Evolutionary conservation across 169 alveolate genomes (phyloP).

Genomic region (Besnoitia besnoiti): DNA sequence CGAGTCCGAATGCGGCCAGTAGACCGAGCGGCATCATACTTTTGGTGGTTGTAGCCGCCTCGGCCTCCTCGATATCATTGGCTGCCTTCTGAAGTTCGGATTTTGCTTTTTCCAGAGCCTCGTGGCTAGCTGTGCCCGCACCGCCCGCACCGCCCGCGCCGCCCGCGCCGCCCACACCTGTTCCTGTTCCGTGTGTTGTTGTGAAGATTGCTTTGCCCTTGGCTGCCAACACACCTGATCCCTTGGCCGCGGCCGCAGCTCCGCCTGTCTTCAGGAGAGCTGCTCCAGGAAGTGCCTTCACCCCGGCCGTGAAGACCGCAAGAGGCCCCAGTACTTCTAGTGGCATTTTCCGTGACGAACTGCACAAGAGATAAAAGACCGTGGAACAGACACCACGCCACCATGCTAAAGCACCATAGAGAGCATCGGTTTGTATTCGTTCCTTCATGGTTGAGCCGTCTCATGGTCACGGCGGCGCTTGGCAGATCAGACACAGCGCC

Average conservation of each 20-base stretch:
- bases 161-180: not conserved
- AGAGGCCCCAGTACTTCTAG: conserved; percentile 32
- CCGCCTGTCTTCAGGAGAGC: conserved; percentile 30
- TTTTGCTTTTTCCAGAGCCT: conserved; percentile 28
- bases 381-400: not conserved
- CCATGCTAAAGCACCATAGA: too few relatives aligned
- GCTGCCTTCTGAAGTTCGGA: not conserved
- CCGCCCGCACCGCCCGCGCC: not conserved
- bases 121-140: not conserved
- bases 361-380: not conserved
- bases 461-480: too few relatives aligned
- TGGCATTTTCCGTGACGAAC: conserved; percentile 8
- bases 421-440: too few relatives aligned
- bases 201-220: not conserved
- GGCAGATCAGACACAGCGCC: too few relatives aligned
- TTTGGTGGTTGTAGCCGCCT: not conserved
- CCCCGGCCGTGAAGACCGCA: conserved; percentile 13
- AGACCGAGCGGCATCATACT: not conserved
- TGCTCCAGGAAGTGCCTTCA: conserved; percentile 7
- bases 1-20: conserved; percentile 12
- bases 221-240: not conserved
- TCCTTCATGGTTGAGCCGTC: too few relatives aligned
- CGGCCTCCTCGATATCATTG: conserved; percentile 13
- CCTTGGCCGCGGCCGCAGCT: conserved; percentile 33
- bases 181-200: not conserved